A percentile compares a stretch with the other conserved stretches of the same genome.
phyloP scores from a whole-genome alignment of 1,284 basidiomycete species.

The Cronartium quercuum region DNA sequence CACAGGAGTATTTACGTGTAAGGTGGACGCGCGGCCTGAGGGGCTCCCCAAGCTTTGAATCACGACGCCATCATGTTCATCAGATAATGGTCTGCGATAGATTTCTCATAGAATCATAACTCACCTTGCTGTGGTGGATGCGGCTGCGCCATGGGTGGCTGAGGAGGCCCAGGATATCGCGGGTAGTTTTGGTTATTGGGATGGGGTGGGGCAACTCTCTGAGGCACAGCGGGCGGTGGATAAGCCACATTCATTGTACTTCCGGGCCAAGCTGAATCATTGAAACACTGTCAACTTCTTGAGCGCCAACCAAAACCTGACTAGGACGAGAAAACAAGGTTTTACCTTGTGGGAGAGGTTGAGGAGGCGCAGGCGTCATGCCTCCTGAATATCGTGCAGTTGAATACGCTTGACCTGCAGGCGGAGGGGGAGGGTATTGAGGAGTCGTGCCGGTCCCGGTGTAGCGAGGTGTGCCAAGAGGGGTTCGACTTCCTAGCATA shows the following conservation, averaged over 20 bases:
- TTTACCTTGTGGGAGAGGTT: conserved; percentile 23
- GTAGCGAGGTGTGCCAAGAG: conserved; percentile 30
- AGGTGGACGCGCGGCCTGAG: too few species aligned
- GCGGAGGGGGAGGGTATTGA: conserved; percentile 13
- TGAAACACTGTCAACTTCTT: neutral
- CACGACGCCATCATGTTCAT: too few species aligned
- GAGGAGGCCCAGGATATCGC: neutral
- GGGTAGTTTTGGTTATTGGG: neutral
- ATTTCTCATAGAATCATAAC: neutral
- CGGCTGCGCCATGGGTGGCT: neutral
- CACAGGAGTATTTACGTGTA: too few species aligned
- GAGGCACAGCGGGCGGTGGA: neutral
- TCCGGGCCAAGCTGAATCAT: neutral
- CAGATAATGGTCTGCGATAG: too few species aligned
- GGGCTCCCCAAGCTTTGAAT: too few species aligned
- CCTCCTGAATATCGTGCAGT: conserved; percentile 1
- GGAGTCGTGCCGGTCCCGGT: neutral
- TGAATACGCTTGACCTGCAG: conserved; percentile 3
- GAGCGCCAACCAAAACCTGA: neutral
- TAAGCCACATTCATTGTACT: neutral
- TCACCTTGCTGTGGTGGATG: neutral
- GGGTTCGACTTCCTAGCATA: conserved; percentile 12
- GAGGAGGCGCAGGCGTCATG: conserved; percentile 15
- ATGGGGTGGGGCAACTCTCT: neutral
- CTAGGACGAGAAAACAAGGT: neutral